Evolutionary conservation across 1,284 basidiomycete genomes (phyloP).

Genomic region (Austropuccinia psidii): DNA sequence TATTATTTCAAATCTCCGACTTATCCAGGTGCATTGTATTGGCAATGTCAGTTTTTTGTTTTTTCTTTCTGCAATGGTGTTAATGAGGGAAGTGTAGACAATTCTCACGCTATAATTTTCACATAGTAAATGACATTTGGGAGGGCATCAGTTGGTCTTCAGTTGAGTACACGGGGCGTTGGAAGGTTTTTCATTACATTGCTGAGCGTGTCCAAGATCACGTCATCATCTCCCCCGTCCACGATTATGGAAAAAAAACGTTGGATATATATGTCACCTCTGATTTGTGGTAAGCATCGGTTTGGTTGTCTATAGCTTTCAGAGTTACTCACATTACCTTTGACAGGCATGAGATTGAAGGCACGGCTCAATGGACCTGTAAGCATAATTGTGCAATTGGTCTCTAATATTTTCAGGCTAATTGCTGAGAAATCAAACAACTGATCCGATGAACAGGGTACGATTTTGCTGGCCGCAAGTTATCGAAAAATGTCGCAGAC

Average conservation of each 20-base stretch:
- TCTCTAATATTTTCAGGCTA: not conserved
- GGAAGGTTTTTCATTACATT: slow-evolving; percentile 59
- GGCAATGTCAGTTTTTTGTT: slow-evolving; percentile 39
- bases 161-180: slow-evolving; percentile 58
- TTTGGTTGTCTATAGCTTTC: too few species aligned
- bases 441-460: slow-evolving; percentile 46
- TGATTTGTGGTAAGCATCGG: slow-evolving; percentile 49
- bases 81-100: too few species aligned
- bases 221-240: slow-evolving; percentile 55
- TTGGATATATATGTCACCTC: slow-evolving; percentile 55
- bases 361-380: slow-evolving; percentile 55
- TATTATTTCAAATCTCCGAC: not conserved
- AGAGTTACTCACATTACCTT: too few species aligned
- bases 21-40: slow-evolving; percentile 40
- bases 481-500: slow-evolving; percentile 49
- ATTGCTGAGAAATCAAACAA: not conserved
- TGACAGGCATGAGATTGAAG: slow-evolving; percentile 51
- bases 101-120: too few species aligned
- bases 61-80: too few species aligned
- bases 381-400: not conserved
- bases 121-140: slow-evolving; percentile 59
- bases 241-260: slow-evolving; percentile 53
- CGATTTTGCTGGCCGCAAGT: slow-evolving; percentile 54
- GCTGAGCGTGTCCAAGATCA: slow-evolving; percentile 53
- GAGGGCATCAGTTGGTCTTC: slow-evolving; percentile 58